These are phyloP conservation scores for Carex parvula DNA, from an alignment of 176 grass and related monocot species.

Conservation along the genomic window DNA sequence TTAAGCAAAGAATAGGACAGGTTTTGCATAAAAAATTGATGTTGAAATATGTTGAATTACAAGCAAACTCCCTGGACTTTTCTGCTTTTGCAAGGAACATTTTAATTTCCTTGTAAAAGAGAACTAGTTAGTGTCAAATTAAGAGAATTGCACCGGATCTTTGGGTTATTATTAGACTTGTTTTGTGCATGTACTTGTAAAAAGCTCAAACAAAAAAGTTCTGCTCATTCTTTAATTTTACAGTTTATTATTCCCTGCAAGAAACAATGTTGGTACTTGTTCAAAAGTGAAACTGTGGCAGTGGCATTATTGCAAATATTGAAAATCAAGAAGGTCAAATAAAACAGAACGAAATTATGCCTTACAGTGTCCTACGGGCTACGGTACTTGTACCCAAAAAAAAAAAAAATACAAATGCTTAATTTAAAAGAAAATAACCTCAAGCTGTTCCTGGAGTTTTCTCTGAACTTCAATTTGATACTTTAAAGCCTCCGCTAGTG, in stretches of 20 bases:
- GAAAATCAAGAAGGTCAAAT: background rate
- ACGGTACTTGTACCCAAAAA: background rate
- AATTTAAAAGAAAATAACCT: slow-evolving; percentile 29
- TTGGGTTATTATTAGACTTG: background rate
- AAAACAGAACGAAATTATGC: too few relatives aligned
- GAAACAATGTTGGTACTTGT: background rate
- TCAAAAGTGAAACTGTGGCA: background rate
- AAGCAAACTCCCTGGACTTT: background rate
- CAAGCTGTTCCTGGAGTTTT: slow-evolving; percentile 73
- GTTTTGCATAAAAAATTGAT: background rate
- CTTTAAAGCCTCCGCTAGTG: slow-evolving; percentile 57
- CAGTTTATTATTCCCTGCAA: background rate
- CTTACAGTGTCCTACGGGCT: background rate
- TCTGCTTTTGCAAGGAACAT: background rate
- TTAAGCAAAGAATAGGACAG: background rate
- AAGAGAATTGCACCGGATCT: background rate
- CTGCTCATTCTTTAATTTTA: background rate
- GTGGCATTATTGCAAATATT: background rate
- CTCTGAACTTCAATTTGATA: slow-evolving; percentile 87
- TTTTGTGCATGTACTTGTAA: background rate
- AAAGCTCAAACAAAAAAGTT: background rate
- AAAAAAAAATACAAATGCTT: background rate
- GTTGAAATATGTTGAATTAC: background rate
- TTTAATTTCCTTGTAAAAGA: background rate
- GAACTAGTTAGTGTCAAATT: background rate